Conservation (phyloP, 2,329 filamentous ascomycete genomes). For the Sporothrix luriei region DNA sequence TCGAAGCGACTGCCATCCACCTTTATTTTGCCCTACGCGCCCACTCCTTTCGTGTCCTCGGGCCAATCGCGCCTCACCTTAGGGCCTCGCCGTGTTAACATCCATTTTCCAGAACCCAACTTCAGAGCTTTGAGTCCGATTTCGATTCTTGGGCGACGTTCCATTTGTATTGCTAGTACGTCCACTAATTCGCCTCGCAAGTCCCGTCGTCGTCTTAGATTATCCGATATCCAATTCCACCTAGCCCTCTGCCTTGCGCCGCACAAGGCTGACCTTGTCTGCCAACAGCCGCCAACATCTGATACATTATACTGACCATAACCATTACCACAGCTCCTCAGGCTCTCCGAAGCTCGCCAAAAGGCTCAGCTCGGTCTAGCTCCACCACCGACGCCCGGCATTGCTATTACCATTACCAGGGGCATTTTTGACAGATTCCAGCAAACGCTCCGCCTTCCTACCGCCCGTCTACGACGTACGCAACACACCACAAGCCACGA, state of each 20-base stretch:
- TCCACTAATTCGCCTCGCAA: not conserved
- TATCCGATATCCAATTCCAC: not conserved
- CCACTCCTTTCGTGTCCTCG: not conserved
- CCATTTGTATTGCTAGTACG: not conserved
- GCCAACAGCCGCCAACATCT: not conserved
- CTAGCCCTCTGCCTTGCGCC: slow-evolving; percentile 23
- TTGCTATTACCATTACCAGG: not conserved
- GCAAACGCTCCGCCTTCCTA: slow-evolving; percentile 12
- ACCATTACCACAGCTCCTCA: not conserved
- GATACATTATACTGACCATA: no score
- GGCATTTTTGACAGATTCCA: slow-evolving; percentile 3
- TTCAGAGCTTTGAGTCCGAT: not conserved
- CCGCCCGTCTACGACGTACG: not conserved
- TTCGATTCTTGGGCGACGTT: not conserved
- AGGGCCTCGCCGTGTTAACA: not conserved
- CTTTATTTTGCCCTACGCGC: slow-evolving; percentile 11
- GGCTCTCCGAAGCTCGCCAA: not conserved
- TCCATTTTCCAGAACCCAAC: not conserved
- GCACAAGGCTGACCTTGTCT: slow-evolving; percentile 17
- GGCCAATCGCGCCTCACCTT: slow-evolving; percentile 14
- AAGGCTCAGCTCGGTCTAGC: slow-evolving; percentile 3
- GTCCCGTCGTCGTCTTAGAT: not conserved
- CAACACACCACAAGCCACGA: slow-evolving; percentile 18
- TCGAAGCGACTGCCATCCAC: slow-evolving; percentile 1
- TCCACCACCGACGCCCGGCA: slow-evolving; percentile 22